These are phyloP conservation scores for Cryptococcus neoformans DNA, from an alignment of 1,284 basidiomycete species.

Conservation along the genomic window DNA sequence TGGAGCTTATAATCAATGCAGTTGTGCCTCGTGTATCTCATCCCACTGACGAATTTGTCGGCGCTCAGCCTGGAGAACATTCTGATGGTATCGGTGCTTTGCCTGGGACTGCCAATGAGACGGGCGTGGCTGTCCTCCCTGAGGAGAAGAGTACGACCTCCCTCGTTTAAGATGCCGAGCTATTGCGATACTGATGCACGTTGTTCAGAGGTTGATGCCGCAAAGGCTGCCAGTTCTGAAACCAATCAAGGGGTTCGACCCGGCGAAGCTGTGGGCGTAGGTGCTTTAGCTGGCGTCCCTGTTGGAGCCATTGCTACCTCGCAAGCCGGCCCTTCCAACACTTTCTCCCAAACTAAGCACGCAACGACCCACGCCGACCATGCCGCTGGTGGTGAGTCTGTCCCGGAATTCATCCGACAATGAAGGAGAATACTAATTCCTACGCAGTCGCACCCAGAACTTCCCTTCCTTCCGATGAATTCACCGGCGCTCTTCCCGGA, in stretches of 20 bases:
- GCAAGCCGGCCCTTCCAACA: too few species aligned
- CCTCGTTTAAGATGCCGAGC: neutral
- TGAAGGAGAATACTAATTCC: neutral
- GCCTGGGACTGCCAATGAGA: slow-evolving; percentile 47
- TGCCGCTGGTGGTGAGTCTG: too few species aligned
- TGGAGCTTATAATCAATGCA: neutral
- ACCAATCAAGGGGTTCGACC: neutral
- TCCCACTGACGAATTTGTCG: slow-evolving; percentile 31
- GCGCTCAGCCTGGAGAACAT: slow-evolving; percentile 32
- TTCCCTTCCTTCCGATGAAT: slow-evolving; percentile 31
- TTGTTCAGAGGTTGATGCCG: slow-evolving; percentile 3
- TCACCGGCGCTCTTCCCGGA: slow-evolving; percentile 29
- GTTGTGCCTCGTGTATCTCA: slow-evolving; percentile 18
- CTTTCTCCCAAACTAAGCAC: too few species aligned
- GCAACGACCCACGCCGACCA: too few species aligned
- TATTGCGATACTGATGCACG: too few species aligned
- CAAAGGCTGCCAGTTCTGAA: neutral
- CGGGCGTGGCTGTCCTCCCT: slow-evolving; percentile 51
- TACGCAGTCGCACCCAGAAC: slow-evolving; percentile 9
- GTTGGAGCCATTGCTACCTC: neutral
- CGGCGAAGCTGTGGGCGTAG: neutral
- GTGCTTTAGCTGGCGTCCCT: slow-evolving; percentile 2
- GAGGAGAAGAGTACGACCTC: slow-evolving; percentile 42
- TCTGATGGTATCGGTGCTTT: slow-evolving; percentile 50
- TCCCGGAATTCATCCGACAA: too few species aligned